Percentiles rank a stretch among this genome's conserved stretches.
These are phyloP conservation scores for Elongisporangium prolatum DNA, from an alignment of 352 stramenopile genomes.

Conservation along the genomic window DNA sequence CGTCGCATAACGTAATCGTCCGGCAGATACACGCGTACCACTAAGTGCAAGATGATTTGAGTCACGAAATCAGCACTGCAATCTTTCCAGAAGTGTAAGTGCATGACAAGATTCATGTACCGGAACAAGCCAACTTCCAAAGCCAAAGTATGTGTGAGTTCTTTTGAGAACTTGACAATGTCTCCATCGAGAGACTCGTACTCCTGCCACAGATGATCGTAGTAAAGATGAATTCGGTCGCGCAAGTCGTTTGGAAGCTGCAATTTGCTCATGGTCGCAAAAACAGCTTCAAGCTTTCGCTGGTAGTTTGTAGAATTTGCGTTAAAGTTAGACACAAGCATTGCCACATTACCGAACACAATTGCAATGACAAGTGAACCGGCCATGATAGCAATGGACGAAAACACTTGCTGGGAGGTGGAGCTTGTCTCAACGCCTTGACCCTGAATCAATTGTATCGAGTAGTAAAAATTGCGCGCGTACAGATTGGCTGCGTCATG, in stretches of 20 bases:
- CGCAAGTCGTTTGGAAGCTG: constrained; percentile 24
- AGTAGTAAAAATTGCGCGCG: constrained; percentile 18
- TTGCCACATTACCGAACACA: constrained; percentile 14
- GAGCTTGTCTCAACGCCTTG: constrained; percentile 12
- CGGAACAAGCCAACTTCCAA: constrained; percentile 36
- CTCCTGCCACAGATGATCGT: constrained; percentile 38
- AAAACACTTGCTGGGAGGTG: constrained; percentile 6
- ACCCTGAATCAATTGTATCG: constrained; percentile 21
- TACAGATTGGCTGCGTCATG: not conserved
- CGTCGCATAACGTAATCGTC: constrained; percentile 45
- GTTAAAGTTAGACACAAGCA: constrained; percentile 15
- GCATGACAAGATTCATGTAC: constrained; percentile 27
- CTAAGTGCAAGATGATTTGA: constrained; percentile 26
- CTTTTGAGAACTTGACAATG: constrained; percentile 24
- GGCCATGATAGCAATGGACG: constrained; percentile 14
- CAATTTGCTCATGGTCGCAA: constrained; percentile 15
- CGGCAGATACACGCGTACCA: constrained; percentile 31
- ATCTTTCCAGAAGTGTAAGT: constrained; percentile 33
- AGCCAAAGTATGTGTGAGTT: constrained; percentile 34
- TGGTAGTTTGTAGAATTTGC: constrained; percentile 9
- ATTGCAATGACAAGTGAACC: constrained; percentile 19
- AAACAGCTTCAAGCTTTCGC: constrained; percentile 17
- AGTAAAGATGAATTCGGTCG: constrained; percentile 37
- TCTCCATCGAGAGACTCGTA: constrained; percentile 37
- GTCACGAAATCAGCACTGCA: constrained; percentile 36